Base-by-base conservation (phyloP, 768 basidiomycete species). In the Leccinum barrowsii region DNA sequence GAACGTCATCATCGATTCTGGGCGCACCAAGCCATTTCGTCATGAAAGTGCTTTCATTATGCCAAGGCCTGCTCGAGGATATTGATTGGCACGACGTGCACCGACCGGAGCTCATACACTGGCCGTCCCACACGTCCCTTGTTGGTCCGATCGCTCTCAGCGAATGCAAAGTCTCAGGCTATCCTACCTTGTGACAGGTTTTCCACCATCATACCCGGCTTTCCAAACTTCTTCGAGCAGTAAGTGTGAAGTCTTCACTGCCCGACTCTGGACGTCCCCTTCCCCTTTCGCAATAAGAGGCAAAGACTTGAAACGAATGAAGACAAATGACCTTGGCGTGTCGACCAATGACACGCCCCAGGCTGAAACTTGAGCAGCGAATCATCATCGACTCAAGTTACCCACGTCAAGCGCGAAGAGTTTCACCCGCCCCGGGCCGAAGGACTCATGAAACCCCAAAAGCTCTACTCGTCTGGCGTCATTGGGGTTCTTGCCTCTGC, bases 31-130 rank as follows among this genome's bases (percentile, higher is more conserved):
- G 5, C 59, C 67, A 26, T 19, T 68, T 32, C 57, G 60, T 42
- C 62, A 60, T 15, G 62, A 64, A 32, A 67, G 65, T 10, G 62
- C 67, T 4, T 68, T 69, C 58, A 56, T 51, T 10, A 4, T 30
- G 30, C 30, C 30, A 30, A 32, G 58, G 62, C 0, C 22, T 46
- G 1, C 28, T 59, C 2, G 59, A 61, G 11, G 58, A 59, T 0
- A 24, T 56, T 1, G 64, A 63, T 30, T 60, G 48, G 61, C 6
- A 4, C 5, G 66, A 2, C 67, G 61, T 44, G 66, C 37, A 6
- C 54, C 57, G 12, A 7, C 48, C 0, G 21, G 52, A 2, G 0
- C n/a, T 4, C 53, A n/a, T 12, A 5, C 42, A 7, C 32, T 32
- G 32, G 32, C 30, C 30, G 32, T 17, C 2, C 55, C 64, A 17